Evolutionary conservation across 805 yeast species (phyloP).

Genomic region (Ogataea salicorniae): DNA sequence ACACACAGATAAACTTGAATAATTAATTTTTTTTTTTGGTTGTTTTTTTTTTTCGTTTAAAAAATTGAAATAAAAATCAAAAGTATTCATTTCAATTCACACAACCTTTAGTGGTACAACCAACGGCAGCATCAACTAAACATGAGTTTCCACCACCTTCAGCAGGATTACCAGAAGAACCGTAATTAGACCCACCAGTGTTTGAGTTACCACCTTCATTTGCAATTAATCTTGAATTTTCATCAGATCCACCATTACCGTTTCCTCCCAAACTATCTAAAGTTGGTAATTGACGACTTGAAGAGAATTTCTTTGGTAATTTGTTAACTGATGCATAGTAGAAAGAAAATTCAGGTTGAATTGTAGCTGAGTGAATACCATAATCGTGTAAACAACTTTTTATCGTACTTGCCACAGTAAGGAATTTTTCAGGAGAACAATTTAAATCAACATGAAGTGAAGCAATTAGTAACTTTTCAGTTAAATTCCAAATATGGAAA

Average conservation of each 20-base stretch:
- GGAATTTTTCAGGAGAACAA: slow-evolving; percentile 58
- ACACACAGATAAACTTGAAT: not conserved
- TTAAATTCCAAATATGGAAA: slow-evolving; percentile 93
- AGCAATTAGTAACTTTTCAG: slow-evolving; percentile 82
- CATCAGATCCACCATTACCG: slow-evolving; percentile 4
- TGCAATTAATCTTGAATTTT: slow-evolving; percentile 16
- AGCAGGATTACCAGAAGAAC: slow-evolving; percentile 29
- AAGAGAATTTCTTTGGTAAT: slow-evolving; percentile 28
- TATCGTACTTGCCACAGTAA: slow-evolving; percentile 67
- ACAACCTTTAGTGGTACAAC: slow-evolving; percentile 45
- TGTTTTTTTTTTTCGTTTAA: not conserved
- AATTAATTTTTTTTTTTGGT: not conserved
- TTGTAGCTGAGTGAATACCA: slow-evolving; percentile 90
- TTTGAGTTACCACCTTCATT: slow-evolving; percentile 31
- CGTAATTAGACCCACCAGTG: slow-evolving; percentile 26
- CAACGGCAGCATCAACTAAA: slow-evolving; percentile 47
- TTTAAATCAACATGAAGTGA: slow-evolving; percentile 81
- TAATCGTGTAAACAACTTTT: slow-evolving; percentile 73
- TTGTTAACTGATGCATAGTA: slow-evolving; percentile 27
- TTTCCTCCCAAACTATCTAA: not conserved
- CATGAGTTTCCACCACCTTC: slow-evolving; percentile 34
- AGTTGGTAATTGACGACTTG: slow-evolving; percentile 11
- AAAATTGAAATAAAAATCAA: too few relatives aligned
- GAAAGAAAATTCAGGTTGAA: slow-evolving; percentile 82
- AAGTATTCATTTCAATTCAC: slow-evolving; percentile 11